Percentiles rank a stretch among this genome's conserved stretches.
These are phyloP conservation scores for Pseudoscleropodium purum DNA, from an alignment of 225 moss, liverwort and hornwort genomes.

Conservation along the genomic window DNA sequence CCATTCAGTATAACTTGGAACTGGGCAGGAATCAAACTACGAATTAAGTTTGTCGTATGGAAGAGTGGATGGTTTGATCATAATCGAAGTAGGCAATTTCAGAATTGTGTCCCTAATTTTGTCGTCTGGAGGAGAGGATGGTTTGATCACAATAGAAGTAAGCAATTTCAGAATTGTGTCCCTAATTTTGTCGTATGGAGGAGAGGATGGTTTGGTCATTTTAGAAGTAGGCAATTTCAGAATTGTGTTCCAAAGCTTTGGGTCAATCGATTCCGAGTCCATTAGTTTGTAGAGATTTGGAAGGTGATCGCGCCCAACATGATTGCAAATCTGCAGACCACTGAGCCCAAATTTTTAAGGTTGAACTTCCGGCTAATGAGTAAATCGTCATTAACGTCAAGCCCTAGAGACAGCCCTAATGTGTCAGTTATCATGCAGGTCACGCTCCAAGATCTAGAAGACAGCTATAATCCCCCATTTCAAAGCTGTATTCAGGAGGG, in stretches of 20 bases:
- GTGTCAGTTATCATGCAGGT: background rate
- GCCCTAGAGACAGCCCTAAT: background rate
- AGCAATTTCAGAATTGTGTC: background rate
- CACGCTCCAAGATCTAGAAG: slow-evolving; percentile 13
- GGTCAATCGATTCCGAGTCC: background rate
- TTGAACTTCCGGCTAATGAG: background rate
- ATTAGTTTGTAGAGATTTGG: background rate
- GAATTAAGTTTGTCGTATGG: background rate
- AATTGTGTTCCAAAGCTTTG: background rate
- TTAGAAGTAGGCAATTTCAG: background rate
- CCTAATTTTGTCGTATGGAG: background rate
- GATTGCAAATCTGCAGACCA: background rate
- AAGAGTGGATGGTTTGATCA: background rate
- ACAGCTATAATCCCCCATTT: slow-evolving; percentile 34
- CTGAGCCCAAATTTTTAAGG: background rate
- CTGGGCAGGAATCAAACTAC: background rate
- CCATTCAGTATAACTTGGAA: background rate
- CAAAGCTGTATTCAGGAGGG: slow-evolving; percentile 22
- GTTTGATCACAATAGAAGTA: background rate
- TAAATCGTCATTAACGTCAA: no score
- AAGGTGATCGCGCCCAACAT: no score
- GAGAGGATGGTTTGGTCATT: background rate
- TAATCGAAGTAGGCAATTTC: background rate
- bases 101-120: background rate
- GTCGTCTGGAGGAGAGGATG: background rate